Evolutionary conservation across 768 basidiomycete species (phyloP), one percentile per base, ranked within the genome.

Genomic region (Tylopilus balloui): DNA sequence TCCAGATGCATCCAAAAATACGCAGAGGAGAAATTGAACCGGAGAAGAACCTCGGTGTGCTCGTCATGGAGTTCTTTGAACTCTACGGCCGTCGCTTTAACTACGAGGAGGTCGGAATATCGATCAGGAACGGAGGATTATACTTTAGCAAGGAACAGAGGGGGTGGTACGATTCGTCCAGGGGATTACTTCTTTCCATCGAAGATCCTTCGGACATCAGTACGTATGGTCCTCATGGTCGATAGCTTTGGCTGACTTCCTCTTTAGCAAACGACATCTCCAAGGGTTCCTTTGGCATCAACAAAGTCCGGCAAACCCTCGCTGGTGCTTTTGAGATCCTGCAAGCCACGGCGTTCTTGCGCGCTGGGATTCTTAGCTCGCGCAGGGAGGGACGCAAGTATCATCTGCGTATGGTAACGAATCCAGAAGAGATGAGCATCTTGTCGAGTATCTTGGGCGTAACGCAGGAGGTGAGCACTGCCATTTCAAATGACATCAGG

Each of bases 1-100:
- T 99, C 41, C 96, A 98, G 77, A 90, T 96, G 78, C 96, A 99
- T 59, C 96, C 96, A 2, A 95, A 94, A 66, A 83, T 98, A 51
- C 83, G 94, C 34, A 69, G 81, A 47, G 88, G 83, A 0, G 90
- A 94, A 68, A 90, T 99, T 24, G 83, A 94, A 57, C 81, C 92
- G 0, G 81, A 84, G 56, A 75, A 79, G 59, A 98, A 98, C 61
- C 75, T 98, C 10, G 96, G 96, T 2, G 88, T 94, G n/a, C 71
- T 99, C 47, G 78, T 96, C 38, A 80, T 97, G 75, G 96, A 99
- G 68, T 97, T 98, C 65, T 96, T 98, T 62, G 94, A 98, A 73
- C 75, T 95, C 12, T 98, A 98, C 65, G 95, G 94, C 14, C 73
- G 77, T 42, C 83, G 83, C 65, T 98, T 97, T 78, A 93, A 94